Evolutionary conservation across 805 yeast genomes (phyloP), one percentile per base, ranked within the genome.

Genomic region (Monosporozyma solicola): DNA sequence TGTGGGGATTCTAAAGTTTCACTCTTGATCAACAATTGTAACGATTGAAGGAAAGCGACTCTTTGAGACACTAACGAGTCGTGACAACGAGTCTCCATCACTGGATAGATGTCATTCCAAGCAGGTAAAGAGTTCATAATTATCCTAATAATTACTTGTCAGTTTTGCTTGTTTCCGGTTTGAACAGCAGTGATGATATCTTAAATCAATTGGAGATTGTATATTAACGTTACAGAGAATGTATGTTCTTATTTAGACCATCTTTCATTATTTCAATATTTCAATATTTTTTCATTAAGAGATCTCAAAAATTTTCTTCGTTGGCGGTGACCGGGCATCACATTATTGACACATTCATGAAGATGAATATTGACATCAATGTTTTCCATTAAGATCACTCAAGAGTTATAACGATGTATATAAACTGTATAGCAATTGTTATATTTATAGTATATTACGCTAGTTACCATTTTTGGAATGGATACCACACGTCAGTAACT

Each of bases 401-500:
- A 9, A 13, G 10, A 9, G 35, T 32, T 9, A 32, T 32, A 4
- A 9, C 3, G 35, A 22, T 9, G 32, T 46, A 3, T n/a, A 31
- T 31, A 46, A 3, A 9, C 8, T 31, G 9, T n/a, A 27, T 16
- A 33, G 31, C 8, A 5, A 15, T 13, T 27, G 44, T 33, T 8
- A 16, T 22, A 20, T 9, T 20, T 20, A 20, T 20, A 20, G 20
- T 20, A 20, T 20, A 20, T 20, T 20, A 20, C 20, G 20, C 20
- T 20, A 20, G 20, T 47, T 51, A 70, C 74, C 73, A 82, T 2
- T 82, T 83, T 61, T 78, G 73, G 69, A 77, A 77, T 6, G 90
- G 85, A 25, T 77, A 73, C 87, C 88, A 83, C 20, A 84, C 70
- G 62, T 85, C 89, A 1, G 66, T 74, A 3, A 83, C 82, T 10